phyloP scores from a whole-genome alignment of 257 asterid species.

The Nicotiana sylvestris region DNA sequence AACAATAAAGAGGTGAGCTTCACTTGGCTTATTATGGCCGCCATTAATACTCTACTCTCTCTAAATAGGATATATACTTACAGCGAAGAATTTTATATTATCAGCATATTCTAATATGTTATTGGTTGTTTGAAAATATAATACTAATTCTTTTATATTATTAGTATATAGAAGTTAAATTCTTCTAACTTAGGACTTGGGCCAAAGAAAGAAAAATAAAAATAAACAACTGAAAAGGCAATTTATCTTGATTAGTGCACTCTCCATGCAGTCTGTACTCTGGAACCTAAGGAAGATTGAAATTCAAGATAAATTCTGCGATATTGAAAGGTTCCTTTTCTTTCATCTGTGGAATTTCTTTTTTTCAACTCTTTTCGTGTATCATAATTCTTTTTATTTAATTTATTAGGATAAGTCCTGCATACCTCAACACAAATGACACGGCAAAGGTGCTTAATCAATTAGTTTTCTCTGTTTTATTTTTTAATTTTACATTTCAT shows the following conservation, averaged over 20 bases:
- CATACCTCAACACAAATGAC: not conserved
- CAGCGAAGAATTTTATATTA: no score
- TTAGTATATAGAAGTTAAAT: no score
- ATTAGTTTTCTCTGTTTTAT: not conserved
- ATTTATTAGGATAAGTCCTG: conserved; percentile 1
- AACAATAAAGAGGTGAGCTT: not conserved
- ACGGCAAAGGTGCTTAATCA: not conserved
- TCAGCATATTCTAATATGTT: no score
- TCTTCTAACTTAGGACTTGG: no score
- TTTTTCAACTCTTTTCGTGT: not conserved
- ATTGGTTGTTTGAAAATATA: no score
- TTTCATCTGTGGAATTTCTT: not conserved
- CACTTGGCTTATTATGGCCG: not conserved
- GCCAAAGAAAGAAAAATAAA: not conserved
- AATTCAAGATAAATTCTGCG: conserved; percentile 11
- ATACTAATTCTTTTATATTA: no score
- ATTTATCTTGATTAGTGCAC: not conserved
- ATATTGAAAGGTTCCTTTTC: not conserved
- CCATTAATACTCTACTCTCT: no score
- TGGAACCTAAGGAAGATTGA: conserved; percentile 12
- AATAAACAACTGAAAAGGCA: no score
- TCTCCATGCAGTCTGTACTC: not conserved
- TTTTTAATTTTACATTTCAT: not conserved
- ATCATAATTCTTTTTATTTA: not conserved
- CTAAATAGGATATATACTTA: no score